Evolutionary conservation across 257 asterid genomes (phyloP).

Genomic region (Catharanthus roseus): DNA sequence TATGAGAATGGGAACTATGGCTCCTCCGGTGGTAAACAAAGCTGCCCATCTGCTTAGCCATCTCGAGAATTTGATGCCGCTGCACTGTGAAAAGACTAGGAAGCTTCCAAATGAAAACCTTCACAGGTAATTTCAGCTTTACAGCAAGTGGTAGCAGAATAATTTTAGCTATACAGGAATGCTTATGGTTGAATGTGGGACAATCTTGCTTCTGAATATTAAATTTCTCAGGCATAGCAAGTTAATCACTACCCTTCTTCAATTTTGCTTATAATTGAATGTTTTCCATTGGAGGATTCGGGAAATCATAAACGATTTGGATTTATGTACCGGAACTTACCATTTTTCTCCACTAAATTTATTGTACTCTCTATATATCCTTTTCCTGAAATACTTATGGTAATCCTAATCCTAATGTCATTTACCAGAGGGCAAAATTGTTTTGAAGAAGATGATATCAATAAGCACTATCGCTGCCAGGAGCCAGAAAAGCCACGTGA

Average conservation of each 20-base stretch:
- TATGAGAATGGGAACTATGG: constrained; percentile 46
- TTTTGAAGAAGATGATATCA: constrained; percentile 31
- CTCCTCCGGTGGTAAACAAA: constrained; percentile 31
- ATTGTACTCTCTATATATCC: constrained; percentile 1
- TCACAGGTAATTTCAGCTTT: constrained; percentile 45
- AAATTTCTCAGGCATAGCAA: too few species aligned
- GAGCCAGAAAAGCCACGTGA: constrained; percentile 32
- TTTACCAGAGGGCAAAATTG: constrained; percentile 40
- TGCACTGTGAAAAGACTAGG: constrained; percentile 39
- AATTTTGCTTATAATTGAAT: not conserved
- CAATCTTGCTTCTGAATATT: not conserved
- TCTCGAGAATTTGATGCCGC: constrained; percentile 36
- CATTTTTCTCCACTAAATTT: not conserved
- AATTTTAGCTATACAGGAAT: too few species aligned
- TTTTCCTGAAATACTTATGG: constrained; percentile 5
- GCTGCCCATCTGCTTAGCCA: constrained; percentile 20
- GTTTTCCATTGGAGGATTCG: not conserved
- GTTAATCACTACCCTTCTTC: too few species aligned
- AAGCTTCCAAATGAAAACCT: constrained; percentile 37
- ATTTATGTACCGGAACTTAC: not conserved
- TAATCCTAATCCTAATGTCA: constrained; percentile 8
- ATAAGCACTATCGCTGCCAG: constrained; percentile 22
- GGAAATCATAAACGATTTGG: not conserved
- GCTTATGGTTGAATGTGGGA: not conserved
- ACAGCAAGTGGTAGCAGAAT: not conserved